A percentile compares a stretch with the other conserved stretches of the same genome.
phyloP scores from a whole-genome alignment of 2,329 filamentous ascomycete species.

The Sarocladium oryzae region DNA sequence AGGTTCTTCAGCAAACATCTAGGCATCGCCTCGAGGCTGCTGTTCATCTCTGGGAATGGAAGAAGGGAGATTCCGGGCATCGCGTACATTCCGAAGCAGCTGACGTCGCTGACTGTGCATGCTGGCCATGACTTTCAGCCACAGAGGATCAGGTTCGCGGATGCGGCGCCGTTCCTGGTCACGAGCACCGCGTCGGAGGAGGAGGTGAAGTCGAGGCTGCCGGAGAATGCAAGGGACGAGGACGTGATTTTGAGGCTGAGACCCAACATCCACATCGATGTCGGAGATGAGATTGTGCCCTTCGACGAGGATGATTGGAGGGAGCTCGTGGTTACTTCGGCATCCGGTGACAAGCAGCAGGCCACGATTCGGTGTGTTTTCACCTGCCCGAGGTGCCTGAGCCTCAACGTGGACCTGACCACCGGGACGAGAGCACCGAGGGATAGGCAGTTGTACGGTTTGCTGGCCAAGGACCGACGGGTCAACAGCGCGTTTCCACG shows the following conservation, averaged over 20 bases:
- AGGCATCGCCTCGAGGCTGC: slow-evolving; percentile 11
- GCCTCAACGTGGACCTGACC: slow-evolving; percentile 14
- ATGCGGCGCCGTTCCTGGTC: slow-evolving; percentile 15
- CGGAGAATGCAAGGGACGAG: slow-evolving; percentile 8
- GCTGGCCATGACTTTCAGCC: slow-evolving; percentile 11
- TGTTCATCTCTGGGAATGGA: slow-evolving; percentile 14
- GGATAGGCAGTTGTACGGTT: slow-evolving; percentile 14
- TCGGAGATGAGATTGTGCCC: slow-evolving; percentile 8
- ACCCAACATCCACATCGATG: slow-evolving; percentile 16
- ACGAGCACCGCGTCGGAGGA: slow-evolving; percentile 15
- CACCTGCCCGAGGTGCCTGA: slow-evolving; percentile 14
- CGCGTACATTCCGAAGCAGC: slow-evolving; percentile 13
- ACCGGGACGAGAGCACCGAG: slow-evolving; percentile 12
- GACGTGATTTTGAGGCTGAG: slow-evolving; percentile 15
- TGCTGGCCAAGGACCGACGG: slow-evolving; percentile 15
- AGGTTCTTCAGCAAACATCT: slow-evolving; percentile 16
- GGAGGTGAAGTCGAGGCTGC: slow-evolving; percentile 12
- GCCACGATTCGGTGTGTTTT: slow-evolving; percentile 16
- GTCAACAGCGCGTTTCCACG: slow-evolving; percentile 15
- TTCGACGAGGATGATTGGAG: slow-evolving; percentile 16
- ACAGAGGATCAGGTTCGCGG: slow-evolving; percentile 15
- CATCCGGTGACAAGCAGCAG: slow-evolving; percentile 11
- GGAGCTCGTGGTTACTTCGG: slow-evolving; percentile 12
- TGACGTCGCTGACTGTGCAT: slow-evolving; percentile 11
- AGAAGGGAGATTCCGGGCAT: slow-evolving; percentile 14